phyloP scores from a whole-genome alignment of 805 yeast species.

The Yamadazyma ubonensis region DNA sequence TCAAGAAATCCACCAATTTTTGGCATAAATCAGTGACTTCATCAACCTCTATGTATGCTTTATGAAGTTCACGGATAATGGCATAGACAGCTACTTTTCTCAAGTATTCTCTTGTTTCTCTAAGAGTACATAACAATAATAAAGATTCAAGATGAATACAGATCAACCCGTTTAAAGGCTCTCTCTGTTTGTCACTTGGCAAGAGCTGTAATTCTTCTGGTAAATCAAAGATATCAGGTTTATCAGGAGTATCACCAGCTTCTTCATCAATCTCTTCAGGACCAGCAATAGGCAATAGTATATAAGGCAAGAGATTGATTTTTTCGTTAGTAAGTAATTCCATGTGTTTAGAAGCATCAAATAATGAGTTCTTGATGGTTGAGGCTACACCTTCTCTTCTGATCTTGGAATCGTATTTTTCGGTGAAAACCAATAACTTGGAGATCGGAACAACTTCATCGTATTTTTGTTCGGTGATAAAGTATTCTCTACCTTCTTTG shows the following conservation, averaged over 20 bases:
- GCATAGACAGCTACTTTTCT: conserved; percentile 86
- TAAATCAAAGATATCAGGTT: conserved; percentile 79
- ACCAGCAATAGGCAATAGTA: conserved; percentile 76
- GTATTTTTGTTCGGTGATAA: conserved; percentile 67
- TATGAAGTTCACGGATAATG: conserved; percentile 81
- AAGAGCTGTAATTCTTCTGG: conserved; percentile 86
- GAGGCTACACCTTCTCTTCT: conserved; percentile 93
- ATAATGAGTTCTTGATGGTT: conserved; percentile 84
- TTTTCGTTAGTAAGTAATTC: conserved; percentile 56
- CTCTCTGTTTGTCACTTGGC: conserved; percentile 73
- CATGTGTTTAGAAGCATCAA: conserved; percentile 71
- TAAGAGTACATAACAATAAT: conserved; percentile 74
- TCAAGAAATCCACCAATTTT: conserved; percentile 81
- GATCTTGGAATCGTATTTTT: conserved; percentile 68
- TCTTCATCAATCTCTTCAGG: conserved; percentile 76
- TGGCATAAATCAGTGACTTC: conserved; percentile 70
- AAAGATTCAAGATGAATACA: conserved; percentile 77
- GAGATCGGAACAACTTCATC: conserved; percentile 77
- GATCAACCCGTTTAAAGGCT: conserved; percentile 63
- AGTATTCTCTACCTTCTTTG: conserved; percentile 69
- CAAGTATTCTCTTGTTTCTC: conserved; percentile 67
- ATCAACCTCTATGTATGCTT: conserved; percentile 36
- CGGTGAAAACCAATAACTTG: conserved; percentile 81
- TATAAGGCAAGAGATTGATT: conserved; percentile 76
- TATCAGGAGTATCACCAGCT: no score